Percentiles rank a stretch among this genome's conserved stretches.
phyloP scores from a whole-genome alignment of 805 yeast genomes.

The Nakazawaea ernobii region DNA sequence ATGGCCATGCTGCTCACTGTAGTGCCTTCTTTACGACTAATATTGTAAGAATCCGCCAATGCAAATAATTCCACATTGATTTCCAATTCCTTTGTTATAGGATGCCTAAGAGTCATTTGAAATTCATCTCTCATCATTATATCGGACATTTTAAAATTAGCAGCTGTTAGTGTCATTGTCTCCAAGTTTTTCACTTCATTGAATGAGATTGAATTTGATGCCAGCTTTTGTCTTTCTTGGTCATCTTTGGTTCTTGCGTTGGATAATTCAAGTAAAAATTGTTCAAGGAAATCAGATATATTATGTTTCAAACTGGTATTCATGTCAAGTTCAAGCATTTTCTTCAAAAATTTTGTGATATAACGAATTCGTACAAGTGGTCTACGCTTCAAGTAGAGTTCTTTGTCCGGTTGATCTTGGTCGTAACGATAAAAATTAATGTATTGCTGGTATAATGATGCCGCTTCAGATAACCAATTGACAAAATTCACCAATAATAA shows the following conservation, averaged over 20 bases:
- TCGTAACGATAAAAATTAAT: constrained; percentile 17
- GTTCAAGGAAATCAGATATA: constrained; percentile 11
- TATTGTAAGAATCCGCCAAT: not conserved
- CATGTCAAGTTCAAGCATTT: constrained; percentile 16
- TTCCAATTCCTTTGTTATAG: constrained; percentile 7
- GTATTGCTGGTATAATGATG: constrained; percentile 18
- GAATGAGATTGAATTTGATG: constrained; percentile 12
- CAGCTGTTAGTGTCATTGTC: constrained; percentile 11
- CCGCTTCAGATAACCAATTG: constrained; percentile 9
- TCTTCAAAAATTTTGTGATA: constrained; percentile 18
- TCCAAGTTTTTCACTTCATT: constrained; percentile 10
- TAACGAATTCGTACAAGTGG: constrained; percentile 26
- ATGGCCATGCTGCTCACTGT: constrained; percentile 23
- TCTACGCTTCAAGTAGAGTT: constrained; percentile 21
- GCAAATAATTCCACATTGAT: constrained; percentile 5
- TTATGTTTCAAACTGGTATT: constrained; percentile 13
- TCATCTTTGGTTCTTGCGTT: constrained; percentile 20
- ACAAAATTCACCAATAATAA: not conserved
- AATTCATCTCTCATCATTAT: constrained; percentile 7
- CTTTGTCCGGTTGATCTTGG: constrained; percentile 19
- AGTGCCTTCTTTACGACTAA: constrained; percentile 3
- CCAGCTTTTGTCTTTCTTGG: constrained; percentile 16
- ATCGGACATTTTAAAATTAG: constrained; percentile 8
- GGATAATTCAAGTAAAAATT: constrained; percentile 16
- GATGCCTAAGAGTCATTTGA: constrained; percentile 10